Evolutionary conservation across 2,329 filamentous ascomycete species (phyloP).

Genomic region (Fusarium sp.): DNA sequence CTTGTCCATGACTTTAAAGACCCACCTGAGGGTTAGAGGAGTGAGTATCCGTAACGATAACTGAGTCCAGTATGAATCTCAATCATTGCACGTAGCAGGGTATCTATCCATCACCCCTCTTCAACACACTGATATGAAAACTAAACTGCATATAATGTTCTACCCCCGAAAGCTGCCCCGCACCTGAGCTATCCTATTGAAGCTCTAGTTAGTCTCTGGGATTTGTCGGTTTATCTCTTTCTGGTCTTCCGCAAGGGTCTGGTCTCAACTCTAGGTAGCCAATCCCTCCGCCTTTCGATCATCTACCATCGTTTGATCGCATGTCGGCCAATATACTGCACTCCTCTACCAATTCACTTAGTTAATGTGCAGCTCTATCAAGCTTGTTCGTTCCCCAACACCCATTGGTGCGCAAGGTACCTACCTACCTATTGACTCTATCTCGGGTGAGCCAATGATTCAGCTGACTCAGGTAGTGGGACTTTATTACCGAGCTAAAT

Average conservation of each 20-base stretch:
- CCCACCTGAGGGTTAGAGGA: too few species aligned
- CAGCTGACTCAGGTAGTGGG: slow-evolving; percentile 33
- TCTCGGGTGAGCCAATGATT: slow-evolving; percentile 22
- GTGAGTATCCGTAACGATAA: too few species aligned
- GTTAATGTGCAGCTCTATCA: slow-evolving; percentile 7
- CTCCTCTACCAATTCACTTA: neutral
- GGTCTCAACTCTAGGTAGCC: slow-evolving; percentile 10
- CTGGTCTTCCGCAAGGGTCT: slow-evolving; percentile 9
- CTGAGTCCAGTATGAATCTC: slow-evolving; percentile 9
- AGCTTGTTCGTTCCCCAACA: slow-evolving; percentile 25
- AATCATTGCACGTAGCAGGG: slow-evolving; percentile 22
- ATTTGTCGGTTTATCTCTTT: slow-evolving; percentile 9
- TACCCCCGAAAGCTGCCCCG: slow-evolving; percentile 16
- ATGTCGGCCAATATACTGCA: neutral
- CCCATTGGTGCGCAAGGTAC: slow-evolving; percentile 3
- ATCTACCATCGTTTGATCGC: slow-evolving; percentile 15
- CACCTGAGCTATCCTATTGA: neutral
- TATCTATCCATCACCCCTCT: slow-evolving; percentile 16
- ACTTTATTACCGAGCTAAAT: slow-evolving; percentile 1
- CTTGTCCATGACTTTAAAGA: too few species aligned
- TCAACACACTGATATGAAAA: slow-evolving; percentile 11
- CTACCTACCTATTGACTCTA: slow-evolving; percentile 14
- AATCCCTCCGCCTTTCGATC: slow-evolving; percentile 3
- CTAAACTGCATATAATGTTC: slow-evolving; percentile 10
- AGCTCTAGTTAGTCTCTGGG: slow-evolving; percentile 5